phyloP scores from a whole-genome alignment of 176 grass and related monocot genomes.

The Lolium rigidum region DNA sequence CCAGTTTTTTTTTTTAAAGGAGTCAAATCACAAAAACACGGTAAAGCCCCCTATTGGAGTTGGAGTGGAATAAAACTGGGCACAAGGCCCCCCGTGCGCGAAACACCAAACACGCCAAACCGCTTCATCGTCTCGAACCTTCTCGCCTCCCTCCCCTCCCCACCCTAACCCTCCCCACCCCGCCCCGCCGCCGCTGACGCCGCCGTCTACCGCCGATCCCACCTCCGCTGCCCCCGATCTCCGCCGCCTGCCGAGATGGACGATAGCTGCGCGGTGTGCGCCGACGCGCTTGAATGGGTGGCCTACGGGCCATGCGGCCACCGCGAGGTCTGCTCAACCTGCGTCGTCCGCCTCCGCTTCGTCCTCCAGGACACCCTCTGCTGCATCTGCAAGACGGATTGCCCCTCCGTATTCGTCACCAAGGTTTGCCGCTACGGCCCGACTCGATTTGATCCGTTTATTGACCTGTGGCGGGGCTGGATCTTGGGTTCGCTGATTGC shows the following conservation, averaged over 20 bases:
- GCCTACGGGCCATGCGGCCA: conserved; percentile 89
- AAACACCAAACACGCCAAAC: conserved; percentile 2
- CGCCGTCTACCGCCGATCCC: background rate
- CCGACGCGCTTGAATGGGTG: conserved; percentile 84
- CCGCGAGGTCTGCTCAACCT: conserved; percentile 92
- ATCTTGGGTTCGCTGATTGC: conserved; percentile 29
- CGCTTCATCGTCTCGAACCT: conserved; percentile 29
- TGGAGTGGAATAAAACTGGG: background rate
- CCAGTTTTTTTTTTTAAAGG: no score
- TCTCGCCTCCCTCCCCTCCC: conserved; percentile 7
- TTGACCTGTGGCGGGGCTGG: conserved; percentile 23
- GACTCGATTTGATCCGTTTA: background rate
- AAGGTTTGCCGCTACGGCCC: conserved; percentile 58
- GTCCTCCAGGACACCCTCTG: conserved; percentile 69
- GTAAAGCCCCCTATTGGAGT: background rate
- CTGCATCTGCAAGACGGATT: conserved; percentile 93
- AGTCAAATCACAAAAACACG: background rate
- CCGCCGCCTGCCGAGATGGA: conserved; percentile 53
- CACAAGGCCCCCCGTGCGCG: background rate
- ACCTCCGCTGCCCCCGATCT: conserved; percentile 9
- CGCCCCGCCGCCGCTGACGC: background rate
- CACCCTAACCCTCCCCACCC: background rate
- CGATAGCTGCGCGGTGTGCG: conserved; percentile 85
- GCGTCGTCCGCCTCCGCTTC: conserved; percentile 88
- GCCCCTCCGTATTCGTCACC: conserved; percentile 73